A percentile compares a stretch with the other conserved stretches of the same genome.
These are phyloP conservation scores for Notholithocarpus densiflorus DNA, from an alignment of 306 rosid genomes.

Conservation along the genomic window DNA sequence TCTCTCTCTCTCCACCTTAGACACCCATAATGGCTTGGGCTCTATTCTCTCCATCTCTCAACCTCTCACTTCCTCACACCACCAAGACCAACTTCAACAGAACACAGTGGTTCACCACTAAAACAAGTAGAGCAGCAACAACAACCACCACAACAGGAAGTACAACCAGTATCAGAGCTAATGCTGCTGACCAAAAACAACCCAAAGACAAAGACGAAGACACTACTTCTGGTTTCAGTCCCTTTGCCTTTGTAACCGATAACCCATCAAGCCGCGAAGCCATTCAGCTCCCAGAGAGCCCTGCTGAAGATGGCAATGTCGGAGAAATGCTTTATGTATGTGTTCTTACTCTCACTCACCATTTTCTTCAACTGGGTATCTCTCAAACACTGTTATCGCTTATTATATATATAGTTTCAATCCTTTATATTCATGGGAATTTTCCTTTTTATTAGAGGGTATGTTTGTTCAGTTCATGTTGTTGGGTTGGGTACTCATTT, in stretches of 20 bases:
- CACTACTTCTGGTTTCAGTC: conserved; percentile 52
- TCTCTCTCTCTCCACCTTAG: conserved; percentile 1
- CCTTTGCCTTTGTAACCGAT: conserved; percentile 94
- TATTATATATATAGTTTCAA: no score
- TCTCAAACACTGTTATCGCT: background rate
- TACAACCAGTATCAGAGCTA: conserved; percentile 35
- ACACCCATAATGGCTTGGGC: conserved; percentile 37
- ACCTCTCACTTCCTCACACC: conserved; percentile 22
- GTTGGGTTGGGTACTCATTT: background rate
- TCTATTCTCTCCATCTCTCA: conserved; percentile 30
- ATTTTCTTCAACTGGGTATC: background rate
- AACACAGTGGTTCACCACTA: background rate
- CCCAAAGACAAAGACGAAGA: conserved; percentile 32
- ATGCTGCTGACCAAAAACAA: conserved; percentile 41
- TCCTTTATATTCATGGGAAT: background rate
- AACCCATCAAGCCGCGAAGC: conserved; percentile 89
- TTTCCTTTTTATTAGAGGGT: background rate
- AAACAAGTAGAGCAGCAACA: conserved; percentile 18
- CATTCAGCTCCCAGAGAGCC: conserved; percentile 74
- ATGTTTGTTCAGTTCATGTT: background rate
- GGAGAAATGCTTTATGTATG: conserved; percentile 93
- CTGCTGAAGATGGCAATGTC: conserved; percentile 95
- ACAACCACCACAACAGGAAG: background rate
- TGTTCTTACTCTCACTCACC: background rate
- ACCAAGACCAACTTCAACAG: conserved; percentile 10